Base-by-base conservation (phyloP, 768 basidiomycete species). In the Boletus reticuloceps region DNA sequence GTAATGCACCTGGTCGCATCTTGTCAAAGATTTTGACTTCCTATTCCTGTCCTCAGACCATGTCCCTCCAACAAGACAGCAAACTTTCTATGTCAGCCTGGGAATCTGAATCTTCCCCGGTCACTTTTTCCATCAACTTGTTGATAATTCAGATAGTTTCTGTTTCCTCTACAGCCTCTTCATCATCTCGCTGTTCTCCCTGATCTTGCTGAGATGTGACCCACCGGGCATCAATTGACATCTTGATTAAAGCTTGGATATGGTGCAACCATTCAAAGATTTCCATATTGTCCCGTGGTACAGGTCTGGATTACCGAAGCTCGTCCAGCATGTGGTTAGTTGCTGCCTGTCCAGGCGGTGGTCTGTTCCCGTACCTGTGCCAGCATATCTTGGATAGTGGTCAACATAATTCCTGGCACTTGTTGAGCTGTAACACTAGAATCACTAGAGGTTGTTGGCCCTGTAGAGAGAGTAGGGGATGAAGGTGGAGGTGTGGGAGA, bases 321-420 rank as follows among this genome's bases (percentile, higher is more conserved):
- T 85, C 81, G 52, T 88, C 82, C 36, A 94, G 69, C 56, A 83
- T 72, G 31, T 80, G 77, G 49, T 84, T 83, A 8, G 86, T 80
- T 0, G 79, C 73, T 0, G 69, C 62, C 68, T 95, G 91, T 6
- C 79, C 82, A 43, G 10, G 78, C 81, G 11, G 75, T 73, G 8
- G 85, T 75, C 59, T 86, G 82, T 8, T 82, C 79, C 42, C 82
- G 77, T 42, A 94, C 75, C 13, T 75, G 77, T 16, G 79, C 74
- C 43, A 94, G 62, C 29, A 85, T 75, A 6, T 78, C 78, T 16
- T 79, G 76, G 39, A 89, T 70, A 34, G 77, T 74, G 20, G 75
- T 74, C 42, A 79, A 70, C 14, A 72, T 63, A 14, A 71, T 56
- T 10, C 71, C 64, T 19, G 72, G 71, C 6, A 64, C 59, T 4